A percentile compares a stretch with the other conserved stretches of the same genome.
phyloP scores from a whole-genome alignment of 202 grass and related monocot species.

The Setaria italica region DNA sequence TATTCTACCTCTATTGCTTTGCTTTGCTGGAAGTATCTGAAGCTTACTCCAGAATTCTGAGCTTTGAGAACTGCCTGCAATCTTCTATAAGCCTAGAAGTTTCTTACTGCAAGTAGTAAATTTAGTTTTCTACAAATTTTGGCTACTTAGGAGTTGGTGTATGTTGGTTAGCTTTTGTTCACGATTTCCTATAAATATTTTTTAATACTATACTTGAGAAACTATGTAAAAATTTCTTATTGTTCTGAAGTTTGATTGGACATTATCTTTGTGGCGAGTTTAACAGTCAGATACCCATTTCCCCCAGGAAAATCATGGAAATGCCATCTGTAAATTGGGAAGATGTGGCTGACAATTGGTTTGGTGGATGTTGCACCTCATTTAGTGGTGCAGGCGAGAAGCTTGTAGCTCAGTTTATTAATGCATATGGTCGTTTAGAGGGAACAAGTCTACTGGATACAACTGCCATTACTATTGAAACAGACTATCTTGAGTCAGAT shows the following conservation, averaged over 20 bases:
- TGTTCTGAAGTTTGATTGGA: background rate
- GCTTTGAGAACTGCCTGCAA: constrained; percentile 1
- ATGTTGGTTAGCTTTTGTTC: background rate
- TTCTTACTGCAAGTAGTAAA: constrained; percentile 20
- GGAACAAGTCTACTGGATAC: constrained; percentile 71
- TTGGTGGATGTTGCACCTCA: constrained; percentile 93
- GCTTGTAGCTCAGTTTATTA: constrained; percentile 73
- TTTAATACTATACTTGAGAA: constrained; percentile 14
- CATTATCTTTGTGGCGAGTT: constrained; percentile 1
- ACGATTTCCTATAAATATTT: constrained; percentile 1
- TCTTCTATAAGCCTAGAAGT: background rate
- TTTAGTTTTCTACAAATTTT: constrained; percentile 3
- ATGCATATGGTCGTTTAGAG: constrained; percentile 53
- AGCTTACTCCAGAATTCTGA: background rate
- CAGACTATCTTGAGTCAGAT: constrained; percentile 65
- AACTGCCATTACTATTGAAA: constrained; percentile 68
- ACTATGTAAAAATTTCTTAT: constrained; percentile 2
- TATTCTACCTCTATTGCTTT: constrained; percentile 1
- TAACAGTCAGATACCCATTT: constrained; percentile 14
- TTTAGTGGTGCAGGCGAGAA: constrained; percentile 86
- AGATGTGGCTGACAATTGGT: constrained; percentile 97
- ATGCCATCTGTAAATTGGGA: constrained; percentile 91
- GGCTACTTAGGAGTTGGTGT: constrained; percentile 10
- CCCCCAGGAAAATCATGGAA: constrained; percentile 76
- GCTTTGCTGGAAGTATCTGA: background rate